A percentile compares a stretch with the other conserved stretches of the same genome.
phyloP scores from a whole-genome alignment of 495 filamentous ascomycete genomes.

The Antarctomyces pellizariae region DNA sequence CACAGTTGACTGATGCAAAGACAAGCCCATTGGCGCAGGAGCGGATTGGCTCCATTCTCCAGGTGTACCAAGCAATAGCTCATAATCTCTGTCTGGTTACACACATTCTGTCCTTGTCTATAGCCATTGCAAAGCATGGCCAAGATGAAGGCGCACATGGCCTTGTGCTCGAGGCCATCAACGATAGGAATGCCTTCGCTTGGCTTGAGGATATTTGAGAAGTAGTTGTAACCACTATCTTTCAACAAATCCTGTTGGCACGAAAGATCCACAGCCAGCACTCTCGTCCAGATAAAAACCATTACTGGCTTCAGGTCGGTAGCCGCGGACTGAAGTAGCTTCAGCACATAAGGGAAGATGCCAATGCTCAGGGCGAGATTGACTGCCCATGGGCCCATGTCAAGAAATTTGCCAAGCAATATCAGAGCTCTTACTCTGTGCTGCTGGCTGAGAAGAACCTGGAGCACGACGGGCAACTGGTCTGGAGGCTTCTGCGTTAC shows the following conservation, averaged over 20 bases:
- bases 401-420: conserved; percentile 77
- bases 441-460: conserved; percentile 87
- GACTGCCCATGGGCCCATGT: conserved; percentile 93
- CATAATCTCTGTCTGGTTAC: conserved; percentile 65
- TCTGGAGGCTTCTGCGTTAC: conserved; percentile 68
- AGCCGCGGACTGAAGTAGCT: conserved; percentile 84
- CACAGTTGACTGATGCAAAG: conserved; percentile 92
- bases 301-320: conserved; percentile 91
- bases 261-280: conserved; percentile 81
- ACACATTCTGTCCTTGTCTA: conserved; percentile 72
- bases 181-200: conserved; percentile 56
- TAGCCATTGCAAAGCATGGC: conserved; percentile 92
- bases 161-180: conserved; percentile 79
- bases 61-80: conserved; percentile 61
- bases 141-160: conserved; percentile 97
- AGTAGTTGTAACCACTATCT: conserved; percentile 92
- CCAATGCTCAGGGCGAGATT: conserved; percentile 90
- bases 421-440: conserved; percentile 86
- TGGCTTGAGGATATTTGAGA: conserved; percentile 72
- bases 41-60: conserved; percentile 60
- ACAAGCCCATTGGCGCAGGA: conserved; percentile 89
- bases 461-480: conserved; percentile 86
- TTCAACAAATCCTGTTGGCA: conserved; percentile 86
- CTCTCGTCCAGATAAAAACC: conserved; percentile 98
- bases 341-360: conserved; percentile 95